Base-by-base conservation (phyloP, 1,139 yeast species). In the Taphrina populina region DNA sequence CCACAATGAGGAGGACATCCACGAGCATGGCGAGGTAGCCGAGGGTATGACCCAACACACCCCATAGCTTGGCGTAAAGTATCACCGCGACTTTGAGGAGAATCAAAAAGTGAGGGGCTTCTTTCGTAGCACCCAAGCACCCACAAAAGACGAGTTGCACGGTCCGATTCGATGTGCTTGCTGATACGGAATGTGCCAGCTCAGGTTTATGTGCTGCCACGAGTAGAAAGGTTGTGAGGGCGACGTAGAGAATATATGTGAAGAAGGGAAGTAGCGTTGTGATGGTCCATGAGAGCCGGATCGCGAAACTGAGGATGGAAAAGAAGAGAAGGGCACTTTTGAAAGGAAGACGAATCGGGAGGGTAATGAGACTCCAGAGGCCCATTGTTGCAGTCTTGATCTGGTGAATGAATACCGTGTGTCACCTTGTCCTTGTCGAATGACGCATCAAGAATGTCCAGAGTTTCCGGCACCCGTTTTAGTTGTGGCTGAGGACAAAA, bases 41-140 rank as follows among this genome's bases (percentile, higher is more conserved):
- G n/a, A 49, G 15, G 21, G 29, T n/a, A 21, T 32, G 30, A 3
- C 27, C 23, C 21, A 37, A 30, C 1, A 37, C 13, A 24, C 54
- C 54, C 11, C 13, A 37, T n/a, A 49, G 5, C 32, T 24, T 37
- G 17, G 33, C 36, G 32, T 17, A 23, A 13, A 23, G n/a, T 7
- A 49, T 30, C 21, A 21, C 34, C 35, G 36, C 37, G 10, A 49
- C 33, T 26, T 39, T 37, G 30, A 39, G 15, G 23, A 27, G 34
- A 24, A 49, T 37, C n/a, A 49, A 6, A 24, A 15, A 30, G 46
- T 49, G 54, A 21, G 54, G 54, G 4, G 30, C n/a, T 37, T 49
- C 54, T 17, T 39, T 19, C 27, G 32, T 36, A 20, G 19, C 19
- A 15, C 35, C 21, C 30, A 49, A 24, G 6, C 24, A 17, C 10